Conservation (phyloP, 83 land plant species). For the Thuja plicata region DNA sequence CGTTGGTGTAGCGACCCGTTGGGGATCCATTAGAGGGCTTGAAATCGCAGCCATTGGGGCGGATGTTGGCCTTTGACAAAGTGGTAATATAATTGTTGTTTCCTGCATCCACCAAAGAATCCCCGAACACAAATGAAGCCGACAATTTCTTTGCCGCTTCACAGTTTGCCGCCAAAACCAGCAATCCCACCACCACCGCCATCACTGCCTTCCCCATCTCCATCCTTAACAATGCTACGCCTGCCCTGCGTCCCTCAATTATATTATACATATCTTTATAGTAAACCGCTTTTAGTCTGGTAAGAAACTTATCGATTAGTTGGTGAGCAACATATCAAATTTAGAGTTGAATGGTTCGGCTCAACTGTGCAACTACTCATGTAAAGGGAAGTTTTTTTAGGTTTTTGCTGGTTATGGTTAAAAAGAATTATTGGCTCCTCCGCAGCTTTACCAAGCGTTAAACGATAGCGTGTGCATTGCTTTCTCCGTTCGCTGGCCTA, state of each 20-base stretch:
- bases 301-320: too few relatives aligned
- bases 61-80: slow-evolving; percentile 55
- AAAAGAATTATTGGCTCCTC: too few relatives aligned
- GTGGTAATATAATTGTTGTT: slow-evolving; percentile 58
- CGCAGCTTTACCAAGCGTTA: too few relatives aligned
- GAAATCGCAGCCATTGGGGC: slow-evolving; percentile 69
- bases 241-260: neutral
- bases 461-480: too few relatives aligned
- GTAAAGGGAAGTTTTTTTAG: too few relatives aligned
- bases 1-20: slow-evolving; percentile 71
- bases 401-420: too few relatives aligned
- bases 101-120: slow-evolving; percentile 70
- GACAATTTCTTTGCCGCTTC: slow-evolving; percentile 6
- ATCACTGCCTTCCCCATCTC: neutral
- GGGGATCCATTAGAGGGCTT: slow-evolving; percentile 46
- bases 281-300: too few relatives aligned
- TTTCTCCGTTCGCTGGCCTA: too few relatives aligned
- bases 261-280: too few relatives aligned
- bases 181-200: neutral
- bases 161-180: neutral
- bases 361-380: too few relatives aligned
- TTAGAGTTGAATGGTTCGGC: too few relatives aligned
- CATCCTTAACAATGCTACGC: neutral
- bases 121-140: slow-evolving; percentile 68
- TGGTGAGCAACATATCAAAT: too few relatives aligned